These are phyloP conservation scores for Drosera spatulata DNA, from an alignment of 179 eudicot species.

Conservation along the genomic window DNA sequence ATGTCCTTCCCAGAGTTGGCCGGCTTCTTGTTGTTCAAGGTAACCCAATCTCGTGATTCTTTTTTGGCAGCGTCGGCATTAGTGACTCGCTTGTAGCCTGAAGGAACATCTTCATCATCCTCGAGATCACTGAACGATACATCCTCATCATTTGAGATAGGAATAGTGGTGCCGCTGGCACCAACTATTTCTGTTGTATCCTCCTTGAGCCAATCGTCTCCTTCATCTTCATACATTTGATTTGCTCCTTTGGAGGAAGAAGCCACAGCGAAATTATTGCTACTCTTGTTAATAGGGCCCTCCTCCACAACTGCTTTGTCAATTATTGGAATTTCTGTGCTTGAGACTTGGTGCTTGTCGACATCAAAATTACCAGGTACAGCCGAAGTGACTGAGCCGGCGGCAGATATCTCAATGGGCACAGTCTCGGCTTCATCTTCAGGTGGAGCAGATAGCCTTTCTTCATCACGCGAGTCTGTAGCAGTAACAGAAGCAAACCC, in stretches of 20 bases:
- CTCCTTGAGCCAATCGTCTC: conserved; percentile 77
- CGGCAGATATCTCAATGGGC: conserved; percentile 19
- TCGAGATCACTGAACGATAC: conserved; percentile 92
- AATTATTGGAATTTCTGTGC: conserved; percentile 35
- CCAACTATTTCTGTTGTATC: conserved; percentile 28
- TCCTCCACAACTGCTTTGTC: conserved; percentile 44
- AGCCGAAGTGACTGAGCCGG: conserved; percentile 4
- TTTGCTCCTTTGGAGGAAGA: conserved; percentile 12
- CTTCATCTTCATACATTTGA: conserved; percentile 38
- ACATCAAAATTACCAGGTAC: conserved; percentile 22
- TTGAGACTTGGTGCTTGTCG: conserved; percentile 39
- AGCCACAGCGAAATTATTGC: too few relatives aligned
- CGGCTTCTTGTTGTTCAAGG: too few relatives aligned
- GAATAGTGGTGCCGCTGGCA: conserved; percentile 15
- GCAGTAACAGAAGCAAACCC: conserved; percentile 27
- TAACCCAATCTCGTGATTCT: too few relatives aligned
- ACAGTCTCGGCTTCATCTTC: conserved; percentile 15
- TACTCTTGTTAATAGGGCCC: conserved; percentile 17
- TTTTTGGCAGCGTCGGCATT: too few relatives aligned
- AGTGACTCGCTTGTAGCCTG: too few relatives aligned
- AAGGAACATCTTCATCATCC: conserved; percentile 39
- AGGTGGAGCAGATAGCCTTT: conserved; percentile 2
- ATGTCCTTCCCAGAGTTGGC: too few relatives aligned
- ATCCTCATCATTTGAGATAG: conserved; percentile 52
- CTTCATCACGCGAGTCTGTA: conserved; percentile 27